phyloP scores from a whole-genome alignment of 2,329 filamentous ascomycete species.

The Trichophyton rubrum region DNA sequence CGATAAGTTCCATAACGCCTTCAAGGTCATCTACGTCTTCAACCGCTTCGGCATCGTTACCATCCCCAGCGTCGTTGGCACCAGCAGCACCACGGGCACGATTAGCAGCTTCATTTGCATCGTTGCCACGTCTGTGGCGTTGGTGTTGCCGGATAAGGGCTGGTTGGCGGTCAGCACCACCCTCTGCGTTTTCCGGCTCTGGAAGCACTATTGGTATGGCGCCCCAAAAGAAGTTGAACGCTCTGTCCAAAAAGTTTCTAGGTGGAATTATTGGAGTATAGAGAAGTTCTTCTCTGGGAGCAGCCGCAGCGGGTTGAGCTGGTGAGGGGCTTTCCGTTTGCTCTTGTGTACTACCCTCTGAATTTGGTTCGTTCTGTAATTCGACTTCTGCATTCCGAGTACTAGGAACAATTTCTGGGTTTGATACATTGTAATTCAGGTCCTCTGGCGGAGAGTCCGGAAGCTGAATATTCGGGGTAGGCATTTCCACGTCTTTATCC shows the following conservation, averaged over 20 bases:
- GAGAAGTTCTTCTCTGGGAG: neutral
- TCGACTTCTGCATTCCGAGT: neutral
- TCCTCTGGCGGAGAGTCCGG: neutral
- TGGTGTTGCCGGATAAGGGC: conserved; percentile 14
- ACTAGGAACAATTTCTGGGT: neutral
- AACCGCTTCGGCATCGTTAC: conserved; percentile 44
- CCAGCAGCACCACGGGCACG: conserved; percentile 28
- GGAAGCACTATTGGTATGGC: conserved; percentile 20
- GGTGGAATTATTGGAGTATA: conserved; percentile 8
- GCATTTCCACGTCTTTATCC: no score
- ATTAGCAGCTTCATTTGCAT: conserved; percentile 22
- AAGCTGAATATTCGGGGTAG: no score
- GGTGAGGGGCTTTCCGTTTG: neutral
- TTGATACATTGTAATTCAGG: neutral
- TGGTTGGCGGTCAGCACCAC: conserved; percentile 33
- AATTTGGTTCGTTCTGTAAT: neutral
- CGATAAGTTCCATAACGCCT: conserved; percentile 87
- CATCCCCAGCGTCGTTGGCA: conserved; percentile 56
- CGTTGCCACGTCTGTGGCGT: conserved; percentile 16
- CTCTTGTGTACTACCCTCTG: neutral
- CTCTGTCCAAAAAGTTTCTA: conserved; percentile 16
- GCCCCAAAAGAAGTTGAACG: conserved; percentile 37
- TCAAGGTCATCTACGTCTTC: conserved; percentile 85
- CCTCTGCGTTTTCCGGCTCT: conserved; percentile 29
- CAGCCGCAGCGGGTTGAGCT: neutral